A percentile compares a stretch with the other conserved stretches of the same genome.
phyloP scores from a whole-genome alignment of 2,329 filamentous ascomycete species.

The Blumeriella jaapii region DNA sequence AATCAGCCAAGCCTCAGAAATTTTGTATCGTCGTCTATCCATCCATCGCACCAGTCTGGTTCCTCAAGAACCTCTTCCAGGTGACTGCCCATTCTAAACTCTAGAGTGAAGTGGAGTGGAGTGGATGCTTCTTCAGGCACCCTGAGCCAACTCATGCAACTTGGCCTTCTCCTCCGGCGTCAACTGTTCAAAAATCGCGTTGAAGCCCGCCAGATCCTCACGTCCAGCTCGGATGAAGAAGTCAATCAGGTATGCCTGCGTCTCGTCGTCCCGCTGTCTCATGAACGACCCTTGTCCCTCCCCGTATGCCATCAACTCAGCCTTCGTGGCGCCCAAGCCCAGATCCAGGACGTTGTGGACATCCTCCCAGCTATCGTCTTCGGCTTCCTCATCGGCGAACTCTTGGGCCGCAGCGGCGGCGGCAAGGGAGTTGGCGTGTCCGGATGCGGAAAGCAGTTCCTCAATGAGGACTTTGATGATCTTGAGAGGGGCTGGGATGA shows the following conservation, averaged over 20 bases:
- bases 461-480: slow-evolving; percentile 93
- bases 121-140: slow-evolving; percentile 8
- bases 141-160: slow-evolving; percentile 29
- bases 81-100: too few relatives aligned
- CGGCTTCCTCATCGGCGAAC: slow-evolving; percentile 50
- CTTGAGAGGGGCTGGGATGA: slow-evolving; percentile 80
- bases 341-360: slow-evolving; percentile 63
- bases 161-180: slow-evolving; percentile 36
- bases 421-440: slow-evolving; percentile 46
- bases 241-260: slow-evolving; percentile 68
- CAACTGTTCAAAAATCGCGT: slow-evolving; percentile 28
- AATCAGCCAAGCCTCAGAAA: too few relatives aligned
- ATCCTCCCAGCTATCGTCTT: slow-evolving; percentile 85
- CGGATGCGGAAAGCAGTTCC: slow-evolving; percentile 74
- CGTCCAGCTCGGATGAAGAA: slow-evolving; percentile 52
- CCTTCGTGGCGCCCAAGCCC: slow-evolving; percentile 53
- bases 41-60: too few relatives aligned
- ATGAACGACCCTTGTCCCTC: slow-evolving; percentile 41
- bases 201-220: slow-evolving; percentile 29
- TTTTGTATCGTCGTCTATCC: too few relatives aligned
- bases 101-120: not conserved
- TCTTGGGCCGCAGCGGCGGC: slow-evolving; percentile 46
- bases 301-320: slow-evolving; percentile 70
- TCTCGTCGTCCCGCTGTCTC: slow-evolving; percentile 78
- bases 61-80: too few relatives aligned